Conservation (phyloP, 179 eudicot genomes). For the Silene noctiflora region DNA sequence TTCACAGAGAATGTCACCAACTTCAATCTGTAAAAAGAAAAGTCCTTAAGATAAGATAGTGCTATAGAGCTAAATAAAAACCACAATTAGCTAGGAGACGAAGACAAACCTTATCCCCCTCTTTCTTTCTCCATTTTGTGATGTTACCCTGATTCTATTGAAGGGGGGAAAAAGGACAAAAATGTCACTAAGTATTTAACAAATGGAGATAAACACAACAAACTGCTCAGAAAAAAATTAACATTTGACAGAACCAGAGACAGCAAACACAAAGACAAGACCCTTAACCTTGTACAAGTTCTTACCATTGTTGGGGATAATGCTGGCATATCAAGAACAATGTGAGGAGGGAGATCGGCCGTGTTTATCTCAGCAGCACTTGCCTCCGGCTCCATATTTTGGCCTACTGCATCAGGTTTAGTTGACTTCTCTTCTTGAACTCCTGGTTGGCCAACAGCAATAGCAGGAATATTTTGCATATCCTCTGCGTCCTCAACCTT, state of each 20-base stretch:
- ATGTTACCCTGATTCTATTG: slow-evolving; percentile 42
- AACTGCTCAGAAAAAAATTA: slow-evolving; percentile 9
- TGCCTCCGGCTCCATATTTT: slow-evolving; percentile 32
- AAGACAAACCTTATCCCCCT: slow-evolving; percentile 43
- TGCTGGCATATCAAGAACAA: slow-evolving; percentile 47
- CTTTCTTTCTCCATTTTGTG: slow-evolving; percentile 44
- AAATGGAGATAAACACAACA: not conserved
- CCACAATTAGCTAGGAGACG: not conserved
- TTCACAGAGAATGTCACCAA: slow-evolving; percentile 88
- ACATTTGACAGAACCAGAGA: not conserved
- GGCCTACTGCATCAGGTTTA: slow-evolving; percentile 28
- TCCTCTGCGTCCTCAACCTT: slow-evolving; percentile 80
- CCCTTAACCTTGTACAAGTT: not conserved
- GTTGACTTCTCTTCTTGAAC: slow-evolving; percentile 41
- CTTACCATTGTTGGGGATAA: slow-evolving; percentile 50
- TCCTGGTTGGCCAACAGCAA: slow-evolving; percentile 41
- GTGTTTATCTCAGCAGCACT: slow-evolving; percentile 43
- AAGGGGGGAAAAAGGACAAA: not conserved
- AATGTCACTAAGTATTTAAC: not conserved
- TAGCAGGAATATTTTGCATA: slow-evolving; percentile 59
- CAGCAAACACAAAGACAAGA: not conserved
- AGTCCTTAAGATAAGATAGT: slow-evolving; percentile 10
- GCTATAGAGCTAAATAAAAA: slow-evolving; percentile 10
- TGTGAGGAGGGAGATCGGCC: slow-evolving; percentile 35
- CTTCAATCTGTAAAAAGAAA: slow-evolving; percentile 60